A percentile compares a stretch with the other conserved stretches of the same genome.
Conservation (phyloP, 768 basidiomycete genomes). For the Calocybe indica region DNA sequence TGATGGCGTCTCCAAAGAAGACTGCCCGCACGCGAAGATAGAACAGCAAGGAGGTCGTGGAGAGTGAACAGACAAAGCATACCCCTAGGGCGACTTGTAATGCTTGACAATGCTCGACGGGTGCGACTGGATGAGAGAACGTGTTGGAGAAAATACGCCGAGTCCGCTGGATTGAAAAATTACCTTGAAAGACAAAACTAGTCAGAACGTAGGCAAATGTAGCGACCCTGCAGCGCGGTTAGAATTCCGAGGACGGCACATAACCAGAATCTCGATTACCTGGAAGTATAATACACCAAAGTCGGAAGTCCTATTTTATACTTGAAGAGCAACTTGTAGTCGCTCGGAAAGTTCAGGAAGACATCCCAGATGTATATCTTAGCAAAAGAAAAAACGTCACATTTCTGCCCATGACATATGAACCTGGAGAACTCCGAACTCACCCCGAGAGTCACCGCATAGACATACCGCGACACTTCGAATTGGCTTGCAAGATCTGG, state of each 20-base stretch:
- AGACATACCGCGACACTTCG: background rate
- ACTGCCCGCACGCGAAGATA: constrained; percentile 21
- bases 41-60: constrained; percentile 20
- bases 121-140: background rate
- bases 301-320: constrained; percentile 12
- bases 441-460: background rate
- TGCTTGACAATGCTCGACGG: background rate
- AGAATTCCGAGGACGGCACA: background rate
- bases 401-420: background rate
- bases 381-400: background rate
- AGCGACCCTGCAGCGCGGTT: background rate
- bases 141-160: background rate
- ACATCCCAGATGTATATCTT: constrained; percentile 24
- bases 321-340: constrained; percentile 15
- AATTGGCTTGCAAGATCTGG: background rate
- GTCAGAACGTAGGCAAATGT: background rate
- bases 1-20: constrained; percentile 13
- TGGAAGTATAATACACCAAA: constrained; percentile 17
- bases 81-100: constrained; percentile 2
- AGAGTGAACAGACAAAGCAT: constrained; percentile 14
- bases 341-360: constrained; percentile 12
- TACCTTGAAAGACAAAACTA: background rate
- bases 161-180: no score
- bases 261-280: constrained; percentile 8
- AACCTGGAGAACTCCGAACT: background rate